Percentiles rank a stretch among this genome's conserved stretches.
phyloP scores from a whole-genome alignment of 768 basidiomycete genomes.

The Sarcomyxa edulis region DNA sequence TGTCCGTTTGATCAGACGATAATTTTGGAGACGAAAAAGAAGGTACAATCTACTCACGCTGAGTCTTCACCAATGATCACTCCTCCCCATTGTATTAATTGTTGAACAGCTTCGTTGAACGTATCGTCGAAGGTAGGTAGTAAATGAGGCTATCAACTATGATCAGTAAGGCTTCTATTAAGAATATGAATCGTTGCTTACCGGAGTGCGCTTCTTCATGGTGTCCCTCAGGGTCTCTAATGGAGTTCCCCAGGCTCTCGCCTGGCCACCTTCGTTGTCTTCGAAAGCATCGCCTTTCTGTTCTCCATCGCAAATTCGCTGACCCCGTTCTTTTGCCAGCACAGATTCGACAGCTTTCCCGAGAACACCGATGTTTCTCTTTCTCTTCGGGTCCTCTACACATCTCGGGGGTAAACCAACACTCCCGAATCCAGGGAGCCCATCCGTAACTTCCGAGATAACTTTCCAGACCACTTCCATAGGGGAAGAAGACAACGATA shows the following conservation, averaged over 20 bases:
- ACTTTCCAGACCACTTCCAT: slow-evolving; percentile 39
- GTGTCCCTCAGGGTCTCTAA: slow-evolving; percentile 50
- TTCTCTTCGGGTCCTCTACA: slow-evolving; percentile 72
- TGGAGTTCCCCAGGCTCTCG: slow-evolving; percentile 71
- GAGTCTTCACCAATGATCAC: slow-evolving; percentile 61
- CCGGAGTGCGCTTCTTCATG: slow-evolving; percentile 54
- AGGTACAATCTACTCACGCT: slow-evolving; percentile 40
- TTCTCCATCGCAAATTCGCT: slow-evolving; percentile 54
- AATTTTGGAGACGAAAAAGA: slow-evolving; percentile 6
- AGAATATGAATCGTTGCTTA: slow-evolving; percentile 23
- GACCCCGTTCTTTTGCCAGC: slow-evolving; percentile 60
- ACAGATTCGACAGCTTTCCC: slow-evolving; percentile 67
- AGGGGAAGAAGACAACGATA: slow-evolving; percentile 31
- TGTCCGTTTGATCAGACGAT: slow-evolving; percentile 10
- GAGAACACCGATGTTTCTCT: slow-evolving; percentile 64
- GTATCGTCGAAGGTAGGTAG: slow-evolving; percentile 60
- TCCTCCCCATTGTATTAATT: slow-evolving; percentile 70
- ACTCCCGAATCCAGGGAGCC: slow-evolving; percentile 72
- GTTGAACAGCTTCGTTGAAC: slow-evolving; percentile 75
- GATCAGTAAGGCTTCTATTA: slow-evolving; percentile 12
- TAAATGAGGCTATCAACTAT: slow-evolving; percentile 42
- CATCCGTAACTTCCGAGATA: slow-evolving; percentile 48
- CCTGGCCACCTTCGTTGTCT: slow-evolving; percentile 59
- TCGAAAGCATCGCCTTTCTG: slow-evolving; percentile 17
- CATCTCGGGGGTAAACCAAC: slow-evolving; percentile 74